These are phyloP conservation scores for Talaromyces adpressus DNA, from an alignment of 495 filamentous ascomycete genomes.

Conservation along the genomic window DNA sequence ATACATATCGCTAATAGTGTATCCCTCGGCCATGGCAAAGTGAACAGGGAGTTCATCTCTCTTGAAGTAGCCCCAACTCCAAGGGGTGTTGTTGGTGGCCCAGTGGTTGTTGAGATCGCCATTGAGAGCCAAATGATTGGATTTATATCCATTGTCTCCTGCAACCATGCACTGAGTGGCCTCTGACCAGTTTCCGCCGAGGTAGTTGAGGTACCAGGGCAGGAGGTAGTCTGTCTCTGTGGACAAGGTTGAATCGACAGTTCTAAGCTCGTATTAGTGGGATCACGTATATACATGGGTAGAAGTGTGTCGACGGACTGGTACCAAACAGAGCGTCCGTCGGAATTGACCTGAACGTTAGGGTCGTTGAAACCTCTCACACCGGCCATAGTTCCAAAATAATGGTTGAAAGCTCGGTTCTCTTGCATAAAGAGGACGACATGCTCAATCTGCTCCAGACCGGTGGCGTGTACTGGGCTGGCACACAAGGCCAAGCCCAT, in stretches of 20 bases:
- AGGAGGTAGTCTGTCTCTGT: constrained; percentile 32
- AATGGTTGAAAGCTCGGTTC: constrained; percentile 36
- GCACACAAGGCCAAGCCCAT: constrained; percentile 16
- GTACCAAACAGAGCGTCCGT: constrained; percentile 38
- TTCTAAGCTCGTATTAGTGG: constrained; percentile 3
- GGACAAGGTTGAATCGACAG: constrained; percentile 17
- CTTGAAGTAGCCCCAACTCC: constrained; percentile 45
- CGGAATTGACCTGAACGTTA: constrained; percentile 45
- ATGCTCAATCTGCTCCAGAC: constrained; percentile 48
- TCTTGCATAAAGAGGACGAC: constrained; percentile 56
- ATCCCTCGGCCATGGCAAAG: constrained; percentile 47
- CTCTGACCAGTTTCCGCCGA: constrained; percentile 34
- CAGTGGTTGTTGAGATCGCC: constrained; percentile 44
- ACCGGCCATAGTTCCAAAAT: constrained; percentile 51
- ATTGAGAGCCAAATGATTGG: constrained; percentile 45
- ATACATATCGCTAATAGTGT: constrained; percentile 51
- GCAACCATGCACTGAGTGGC: constrained; percentile 50
- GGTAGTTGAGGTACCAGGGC: constrained; percentile 48
- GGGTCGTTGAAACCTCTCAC: constrained; percentile 51
- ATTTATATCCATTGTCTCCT: constrained; percentile 42
- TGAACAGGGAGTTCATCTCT: constrained; percentile 45
- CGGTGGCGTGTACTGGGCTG: constrained; percentile 20
- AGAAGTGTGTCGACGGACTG: constrained; percentile 27
- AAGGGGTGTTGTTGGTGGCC: constrained; percentile 47
- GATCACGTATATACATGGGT: neutral